phyloP scores from a whole-genome alignment of 2,329 filamentous ascomycete species.

The Cordyceps tenuipes region DNA sequence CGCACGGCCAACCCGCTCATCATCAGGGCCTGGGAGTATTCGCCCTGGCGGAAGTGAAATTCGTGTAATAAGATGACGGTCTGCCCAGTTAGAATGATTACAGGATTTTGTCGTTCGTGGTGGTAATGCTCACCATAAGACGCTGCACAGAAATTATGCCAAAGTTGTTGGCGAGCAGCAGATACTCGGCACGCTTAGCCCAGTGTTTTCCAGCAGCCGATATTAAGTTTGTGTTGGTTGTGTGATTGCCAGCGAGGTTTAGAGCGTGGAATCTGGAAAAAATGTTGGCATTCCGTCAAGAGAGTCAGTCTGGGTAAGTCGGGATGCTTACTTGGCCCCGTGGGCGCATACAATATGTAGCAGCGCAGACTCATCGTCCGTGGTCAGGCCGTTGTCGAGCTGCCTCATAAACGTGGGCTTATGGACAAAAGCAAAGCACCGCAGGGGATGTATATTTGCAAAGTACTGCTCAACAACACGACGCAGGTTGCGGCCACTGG shows the following conservation, averaged over 20 bases:
- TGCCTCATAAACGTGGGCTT: conserved; percentile 31
- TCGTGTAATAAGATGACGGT: conserved; percentile 31
- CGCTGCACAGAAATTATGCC: conserved; percentile 31
- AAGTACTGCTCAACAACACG: conserved; percentile 31
- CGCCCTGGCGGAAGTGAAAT: conserved; percentile 31
- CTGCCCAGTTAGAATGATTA: conserved; percentile 15
- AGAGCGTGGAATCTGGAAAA: conserved; percentile 27
- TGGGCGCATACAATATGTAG: conserved; percentile 31
- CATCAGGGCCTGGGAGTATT: conserved; percentile 33
- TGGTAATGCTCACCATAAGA: conserved; percentile 26
- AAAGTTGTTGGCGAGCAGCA: conserved; percentile 29
- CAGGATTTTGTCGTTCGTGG: not conserved
- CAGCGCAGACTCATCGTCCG: conserved; percentile 29
- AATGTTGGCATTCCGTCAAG: conserved; percentile 2
- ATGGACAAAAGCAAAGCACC: conserved; percentile 33
- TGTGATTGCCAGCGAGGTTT: conserved; percentile 22
- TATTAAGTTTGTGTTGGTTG: conserved; percentile 22
- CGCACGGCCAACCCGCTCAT: conserved; percentile 32
- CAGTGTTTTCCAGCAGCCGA: conserved; percentile 29
- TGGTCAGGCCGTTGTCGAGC: conserved; percentile 28
- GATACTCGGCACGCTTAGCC: conserved; percentile 29
- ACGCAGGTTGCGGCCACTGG: conserved; percentile 26
- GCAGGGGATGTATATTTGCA: conserved; percentile 31
- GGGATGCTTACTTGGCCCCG: conserved; percentile 26
- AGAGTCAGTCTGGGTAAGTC: too few relatives aligned